Conservation (phyloP, 2,329 filamentous ascomycete genomes). For the Tetracladium maxilliforme region DNA sequence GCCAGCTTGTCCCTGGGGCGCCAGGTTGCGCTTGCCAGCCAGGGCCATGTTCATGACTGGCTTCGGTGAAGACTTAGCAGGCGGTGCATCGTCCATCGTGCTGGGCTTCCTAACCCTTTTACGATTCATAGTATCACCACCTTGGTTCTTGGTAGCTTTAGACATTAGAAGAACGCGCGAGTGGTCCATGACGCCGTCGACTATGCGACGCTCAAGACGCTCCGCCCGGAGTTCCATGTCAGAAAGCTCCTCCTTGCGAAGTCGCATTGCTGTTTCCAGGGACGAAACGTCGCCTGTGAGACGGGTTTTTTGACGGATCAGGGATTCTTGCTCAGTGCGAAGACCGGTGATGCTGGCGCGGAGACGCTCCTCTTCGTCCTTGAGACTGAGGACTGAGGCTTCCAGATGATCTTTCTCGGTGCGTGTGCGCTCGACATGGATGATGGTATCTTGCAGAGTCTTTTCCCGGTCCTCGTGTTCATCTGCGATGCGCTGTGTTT, state of each 20-base stretch:
- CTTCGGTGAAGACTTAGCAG: conserved; percentile 18
- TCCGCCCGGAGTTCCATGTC: conserved; percentile 86
- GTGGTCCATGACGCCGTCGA: conserved; percentile 93
- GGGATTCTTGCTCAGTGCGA: conserved; percentile 52
- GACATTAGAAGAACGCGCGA: conserved; percentile 79
- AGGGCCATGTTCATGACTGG: conserved; percentile 20
- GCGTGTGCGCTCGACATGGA: conserved; percentile 66
- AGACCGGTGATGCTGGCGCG: conserved; percentile 34
- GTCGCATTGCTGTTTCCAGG: conserved; percentile 75
- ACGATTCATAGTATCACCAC: conserved; percentile 30
- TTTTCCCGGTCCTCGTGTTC: conserved; percentile 69
- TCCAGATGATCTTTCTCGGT: conserved; percentile 50
- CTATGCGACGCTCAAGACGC: conserved; percentile 75
- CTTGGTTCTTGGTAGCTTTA: conserved; percentile 30
- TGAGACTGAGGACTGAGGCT: conserved; percentile 29
- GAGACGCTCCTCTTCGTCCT: conserved; percentile 47
- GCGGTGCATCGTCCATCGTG: conserved; percentile 25
- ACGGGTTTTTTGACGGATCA: conserved; percentile 64
- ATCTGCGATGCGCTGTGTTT: conserved; percentile 60
- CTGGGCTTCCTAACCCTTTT: conserved; percentile 34
- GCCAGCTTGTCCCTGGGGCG: conserved; percentile 20
- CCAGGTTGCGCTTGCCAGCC: conserved; percentile 9
- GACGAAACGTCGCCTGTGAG: conserved; percentile 78
- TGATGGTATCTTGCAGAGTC: conserved; percentile 63
- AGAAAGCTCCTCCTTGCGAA: conserved; percentile 81